Conservation (phyloP, 2,329 filamentous ascomycete genomes). For the Karstenula rhodostoma region DNA sequence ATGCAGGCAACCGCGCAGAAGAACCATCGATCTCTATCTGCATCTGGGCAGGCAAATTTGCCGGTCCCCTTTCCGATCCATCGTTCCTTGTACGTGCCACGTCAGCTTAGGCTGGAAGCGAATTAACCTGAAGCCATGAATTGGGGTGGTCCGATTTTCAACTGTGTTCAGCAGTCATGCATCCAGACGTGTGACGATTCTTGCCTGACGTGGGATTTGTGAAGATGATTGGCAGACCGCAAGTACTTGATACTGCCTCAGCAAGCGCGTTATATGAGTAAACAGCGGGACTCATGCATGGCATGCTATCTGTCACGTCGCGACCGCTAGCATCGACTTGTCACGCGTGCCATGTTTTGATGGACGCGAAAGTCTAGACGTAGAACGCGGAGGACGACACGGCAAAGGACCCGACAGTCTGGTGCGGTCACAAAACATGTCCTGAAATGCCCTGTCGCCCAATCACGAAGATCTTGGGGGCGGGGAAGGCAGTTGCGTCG, state of each 20-base stretch:
- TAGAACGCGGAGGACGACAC: constrained; percentile 18
- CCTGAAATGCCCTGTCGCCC: constrained; percentile 24
- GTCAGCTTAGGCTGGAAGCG: constrained; percentile 21
- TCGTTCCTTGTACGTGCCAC: constrained; percentile 15
- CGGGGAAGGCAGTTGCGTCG: constrained; percentile 16
- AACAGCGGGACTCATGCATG: constrained; percentile 71
- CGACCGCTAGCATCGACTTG: constrained; percentile 6
- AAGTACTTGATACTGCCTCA: neutral
- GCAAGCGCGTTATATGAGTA: neutral
- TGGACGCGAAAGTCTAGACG: constrained; percentile 20
- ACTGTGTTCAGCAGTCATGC: constrained; percentile 19
- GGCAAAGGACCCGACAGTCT: constrained; percentile 26
- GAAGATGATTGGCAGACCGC: neutral
- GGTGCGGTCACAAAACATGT: constrained; percentile 22
- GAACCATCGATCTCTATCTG: constrained; percentile 11
- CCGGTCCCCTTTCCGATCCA: neutral
- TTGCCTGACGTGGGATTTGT: neutral
- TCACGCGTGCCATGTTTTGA: constrained; percentile 28
- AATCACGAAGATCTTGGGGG: constrained; percentile 19
- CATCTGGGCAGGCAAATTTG: neutral
- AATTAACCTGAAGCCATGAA: constrained; percentile 22
- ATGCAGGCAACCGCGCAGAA: constrained; percentile 5
- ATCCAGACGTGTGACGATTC: constrained; percentile 15
- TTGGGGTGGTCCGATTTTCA: constrained; percentile 13
- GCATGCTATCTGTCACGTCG: constrained; percentile 77